Evolutionary conservation across 164 flowering plant species (phyloP), one percentile per base, ranked within the genome.

Genomic region (Nymphaea colorata): DNA sequence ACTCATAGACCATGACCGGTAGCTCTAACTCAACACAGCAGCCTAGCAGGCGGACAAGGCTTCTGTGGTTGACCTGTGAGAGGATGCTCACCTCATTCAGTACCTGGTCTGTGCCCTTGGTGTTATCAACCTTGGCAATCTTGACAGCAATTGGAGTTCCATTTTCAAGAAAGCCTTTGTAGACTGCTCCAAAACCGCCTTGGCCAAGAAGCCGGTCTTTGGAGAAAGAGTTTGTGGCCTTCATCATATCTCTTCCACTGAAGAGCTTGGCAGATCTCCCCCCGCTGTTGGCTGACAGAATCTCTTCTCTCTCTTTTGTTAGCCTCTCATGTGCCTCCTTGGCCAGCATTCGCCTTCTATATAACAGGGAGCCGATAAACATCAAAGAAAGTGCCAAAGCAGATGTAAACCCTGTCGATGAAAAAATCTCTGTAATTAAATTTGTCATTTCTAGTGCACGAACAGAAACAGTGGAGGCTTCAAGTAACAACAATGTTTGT

Each of bases 1-100:
- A 91, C 71, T 91, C 93, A 73, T 91, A 91, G 41, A 89, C 83
- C 79, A 91, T 73, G 93, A 91, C 87, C 94, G 88, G 85, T 75
- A 76, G 72, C 41, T 66, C 69, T 4, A 69, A 57, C 42, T 73
- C 72, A 8, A 69, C 69, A 25, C 76, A 69, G 69, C 72, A 73
- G n/a, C 76, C 69, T 0, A 69, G 72, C 36, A 73, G 69, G 51
- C 66, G 66, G 14, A 73, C 69, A 3, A 73, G 72, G 66, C 59
- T 66, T 2, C 69, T 64, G 59, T 73, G 76, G 66, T 69, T 69
- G 41, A 86, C 89, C 43, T 87, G 90, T 64, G 86, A 81, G 2
- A 87, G 79, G 47, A 87, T 86, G 5, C 85, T 68, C 36, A 83
- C 93, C 76, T 86, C 90, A 43, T 87, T 84, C 64, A 87, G 85